Conservation (phyloP, 2,329 filamentous ascomycete species). For the Aspergillus ustus region DNA sequence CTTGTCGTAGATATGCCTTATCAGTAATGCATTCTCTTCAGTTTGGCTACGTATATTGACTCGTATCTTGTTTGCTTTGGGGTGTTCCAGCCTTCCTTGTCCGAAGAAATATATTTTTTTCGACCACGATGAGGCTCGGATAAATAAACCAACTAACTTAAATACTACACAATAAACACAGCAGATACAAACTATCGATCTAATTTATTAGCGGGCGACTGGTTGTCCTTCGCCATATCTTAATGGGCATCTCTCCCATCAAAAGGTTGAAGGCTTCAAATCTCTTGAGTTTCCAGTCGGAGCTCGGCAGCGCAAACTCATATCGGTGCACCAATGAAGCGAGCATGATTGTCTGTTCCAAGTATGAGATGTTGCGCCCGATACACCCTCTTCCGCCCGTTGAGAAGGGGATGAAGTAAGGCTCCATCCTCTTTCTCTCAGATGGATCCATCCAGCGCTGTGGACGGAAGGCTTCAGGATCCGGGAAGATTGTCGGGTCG, state of each 20-base stretch:
- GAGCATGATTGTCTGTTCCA: background rate
- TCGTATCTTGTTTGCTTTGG: too few relatives aligned
- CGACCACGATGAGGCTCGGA: too few relatives aligned
- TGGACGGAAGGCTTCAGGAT: background rate
- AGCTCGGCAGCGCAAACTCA: background rate
- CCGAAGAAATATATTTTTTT: too few relatives aligned
- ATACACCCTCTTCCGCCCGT: conserved; percentile 44
- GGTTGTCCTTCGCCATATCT: conserved; percentile 5
- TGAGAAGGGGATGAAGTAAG: conserved; percentile 45
- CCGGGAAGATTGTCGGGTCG: conserved; percentile 28
- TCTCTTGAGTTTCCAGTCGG: conserved; percentile 32
- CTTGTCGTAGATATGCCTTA: too few relatives aligned
- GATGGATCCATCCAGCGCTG: conserved; percentile 39
- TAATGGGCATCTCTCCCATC: conserved; percentile 24
- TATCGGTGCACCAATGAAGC: background rate
- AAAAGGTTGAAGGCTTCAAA: conserved; percentile 25
- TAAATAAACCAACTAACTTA: too few relatives aligned
- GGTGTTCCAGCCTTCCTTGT: too few relatives aligned
- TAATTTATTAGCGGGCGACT: too few relatives aligned
- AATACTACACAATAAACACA: too few relatives aligned
- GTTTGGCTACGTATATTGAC: too few relatives aligned
- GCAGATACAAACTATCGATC: too few relatives aligned
- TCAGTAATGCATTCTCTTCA: too few relatives aligned
- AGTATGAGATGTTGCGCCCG: conserved; percentile 39
- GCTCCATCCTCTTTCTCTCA: conserved; percentile 37